Evolutionary conservation across 208 protist species (phyloP).

Genomic region (Sergeia podlipaevii): DNA sequence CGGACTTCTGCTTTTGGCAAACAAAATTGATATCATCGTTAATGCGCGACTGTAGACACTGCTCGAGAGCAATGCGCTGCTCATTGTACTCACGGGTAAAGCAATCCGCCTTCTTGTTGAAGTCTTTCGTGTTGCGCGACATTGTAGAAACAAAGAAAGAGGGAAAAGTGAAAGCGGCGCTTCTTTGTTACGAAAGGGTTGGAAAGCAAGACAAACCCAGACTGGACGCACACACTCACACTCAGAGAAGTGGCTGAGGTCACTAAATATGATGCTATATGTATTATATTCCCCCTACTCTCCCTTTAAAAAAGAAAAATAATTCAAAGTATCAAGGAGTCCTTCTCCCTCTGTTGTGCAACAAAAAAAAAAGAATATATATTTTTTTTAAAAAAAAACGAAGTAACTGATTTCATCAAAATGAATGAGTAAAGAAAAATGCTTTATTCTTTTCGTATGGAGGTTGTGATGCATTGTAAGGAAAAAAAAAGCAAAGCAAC

Average conservation of each 20-base stretch:
- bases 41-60: slow-evolving; percentile 66
- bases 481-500: too few relatives aligned
- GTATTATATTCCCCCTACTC: too few relatives aligned
- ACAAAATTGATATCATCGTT: slow-evolving; percentile 90
- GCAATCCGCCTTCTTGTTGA: slow-evolving; percentile 63
- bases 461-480: too few relatives aligned
- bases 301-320: too few relatives aligned
- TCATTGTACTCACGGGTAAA: slow-evolving; percentile 55
- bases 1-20: slow-evolving; percentile 70
- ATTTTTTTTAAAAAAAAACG: too few relatives aligned
- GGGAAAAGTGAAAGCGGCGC: background rate
- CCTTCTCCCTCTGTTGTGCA: too few relatives aligned
- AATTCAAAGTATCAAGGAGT: too few relatives aligned
- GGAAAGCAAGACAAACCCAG: background rate
- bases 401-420: too few relatives aligned
- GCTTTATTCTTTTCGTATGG: background rate
- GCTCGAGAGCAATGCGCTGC: slow-evolving; percentile 55
- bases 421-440: slow-evolving; percentile 2
- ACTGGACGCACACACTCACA: background rate
- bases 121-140: slow-evolving; percentile 83
- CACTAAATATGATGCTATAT: too few relatives aligned
- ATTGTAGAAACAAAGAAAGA: slow-evolving; percentile 19
- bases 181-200: background rate
- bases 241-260: too few relatives aligned
- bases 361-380: too few relatives aligned